Evolutionary conservation across 208 protist species (phyloP).

Genomic region (Leishmania aethiopica): DNA sequence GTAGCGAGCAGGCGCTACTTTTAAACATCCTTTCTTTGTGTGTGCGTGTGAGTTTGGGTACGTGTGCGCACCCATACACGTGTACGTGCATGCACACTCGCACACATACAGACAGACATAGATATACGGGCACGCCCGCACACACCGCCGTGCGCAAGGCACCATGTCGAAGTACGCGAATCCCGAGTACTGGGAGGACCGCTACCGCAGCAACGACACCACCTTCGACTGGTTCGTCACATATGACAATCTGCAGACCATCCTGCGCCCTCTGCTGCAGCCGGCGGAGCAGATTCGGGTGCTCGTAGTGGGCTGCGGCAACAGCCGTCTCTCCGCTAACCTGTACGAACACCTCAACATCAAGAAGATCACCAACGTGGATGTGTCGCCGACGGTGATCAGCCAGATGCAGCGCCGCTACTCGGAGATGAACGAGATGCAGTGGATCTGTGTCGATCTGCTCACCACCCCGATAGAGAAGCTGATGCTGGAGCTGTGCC

Average conservation of each 20-base stretch:
- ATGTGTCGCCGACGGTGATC: slow-evolving; percentile 90
- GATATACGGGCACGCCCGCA: background rate
- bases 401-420: slow-evolving; percentile 88
- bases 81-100: background rate
- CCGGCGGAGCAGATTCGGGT: slow-evolving; percentile 82
- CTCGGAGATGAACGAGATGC: slow-evolving; percentile 86
- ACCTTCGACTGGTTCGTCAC: slow-evolving; percentile 94
- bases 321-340: slow-evolving; percentile 80
- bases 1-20: background rate
- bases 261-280: slow-evolving; percentile 74
- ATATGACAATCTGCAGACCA: slow-evolving; percentile 85
- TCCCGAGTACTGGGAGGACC: slow-evolving; percentile 92
- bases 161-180: slow-evolving; percentile 92
- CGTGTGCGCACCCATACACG: background rate
- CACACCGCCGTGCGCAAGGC: background rate
- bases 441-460: slow-evolving; percentile 85
- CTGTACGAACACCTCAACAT: slow-evolving; percentile 88
- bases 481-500: slow-evolving; percentile 75
- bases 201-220: slow-evolving; percentile 91
- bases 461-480: slow-evolving; percentile 81
- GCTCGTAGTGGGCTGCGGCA: slow-evolving; percentile 90
- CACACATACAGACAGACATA: background rate
- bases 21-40: background rate
- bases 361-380: slow-evolving; percentile 90
- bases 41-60: background rate